Base-by-base conservation (phyloP, 225 moss, liverwort and hornwort species). In the Physcomitrellopsis africana region DNA sequence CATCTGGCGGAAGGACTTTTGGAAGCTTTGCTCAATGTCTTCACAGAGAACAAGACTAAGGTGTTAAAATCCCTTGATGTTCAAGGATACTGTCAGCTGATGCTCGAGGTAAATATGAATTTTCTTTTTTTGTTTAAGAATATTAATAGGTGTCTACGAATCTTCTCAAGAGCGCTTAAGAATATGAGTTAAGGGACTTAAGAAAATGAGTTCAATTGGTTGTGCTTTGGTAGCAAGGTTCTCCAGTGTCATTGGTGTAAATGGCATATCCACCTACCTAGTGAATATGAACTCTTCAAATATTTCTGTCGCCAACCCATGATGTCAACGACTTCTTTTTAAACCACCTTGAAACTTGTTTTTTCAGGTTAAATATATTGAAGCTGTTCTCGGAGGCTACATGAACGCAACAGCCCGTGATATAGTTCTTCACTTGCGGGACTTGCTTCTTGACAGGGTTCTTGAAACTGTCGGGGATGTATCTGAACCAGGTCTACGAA, bases 1-100 rank as follows among this genome's bases (percentile, higher is more conserved):
- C 86, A 92, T 73, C 83, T 95, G 73, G 89, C 86, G 22, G 97
- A 93, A 77, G 88, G 95, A 37, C 85, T 99, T 10, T 74, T 92
- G 81, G 87, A 90, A 76, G 90, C 95, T 18, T 79, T 99, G 56
- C 79, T 92, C 49, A 92, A 99, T 72, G 87, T 93, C 13, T 99
- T 99, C 72, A 85, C 84, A 32, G 93, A 99, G 57, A 90, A 94
- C 70, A 93, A 94, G 72, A 78, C 76, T 23, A 93, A 92, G 82
- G 85, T 92, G 60, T 81, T 99, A 1, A 90, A 92, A 82, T 68
- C 86, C 12, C 80, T 99, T 42, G 97, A 95, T 80, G 84, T 92
- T 58, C 90, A 99, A 74, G 97, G 97, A 52, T 99, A 94, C 71
- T 90, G 93, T 73, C 97, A 94, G 76, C 87, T 95, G 51, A 92